Percentiles rank a stretch among this genome's conserved stretches.
Conservation (phyloP, 2,329 filamentous ascomycete genomes). For the Xylaria hypoxylon region DNA sequence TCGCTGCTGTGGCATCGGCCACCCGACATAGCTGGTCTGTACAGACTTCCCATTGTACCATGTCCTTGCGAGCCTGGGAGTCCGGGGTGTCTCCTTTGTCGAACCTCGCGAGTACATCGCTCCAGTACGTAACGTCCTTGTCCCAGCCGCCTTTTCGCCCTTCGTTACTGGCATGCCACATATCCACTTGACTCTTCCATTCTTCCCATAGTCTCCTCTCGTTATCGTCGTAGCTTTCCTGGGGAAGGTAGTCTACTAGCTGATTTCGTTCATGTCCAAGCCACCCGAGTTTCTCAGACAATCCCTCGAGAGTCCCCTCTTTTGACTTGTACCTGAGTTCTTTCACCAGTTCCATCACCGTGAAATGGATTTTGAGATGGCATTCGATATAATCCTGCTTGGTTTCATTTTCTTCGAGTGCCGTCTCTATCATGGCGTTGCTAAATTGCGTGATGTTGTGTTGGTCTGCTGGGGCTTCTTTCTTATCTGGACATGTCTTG, state of each 20-base stretch:
- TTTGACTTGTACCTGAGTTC: constrained; percentile 17
- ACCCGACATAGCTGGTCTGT: constrained; percentile 13
- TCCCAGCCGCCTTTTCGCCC: constrained; percentile 16
- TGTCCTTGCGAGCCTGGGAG: constrained; percentile 6
- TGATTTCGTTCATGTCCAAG: constrained; percentile 23
- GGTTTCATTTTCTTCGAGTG: neutral
- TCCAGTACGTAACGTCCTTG: constrained; percentile 26
- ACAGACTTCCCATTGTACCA: constrained; percentile 23
- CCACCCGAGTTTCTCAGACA: constrained; percentile 19
- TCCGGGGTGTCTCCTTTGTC: constrained; percentile 19
- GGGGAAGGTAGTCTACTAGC: constrained; percentile 17
- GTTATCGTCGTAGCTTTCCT: constrained; percentile 19
- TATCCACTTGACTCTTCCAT: constrained; percentile 26
- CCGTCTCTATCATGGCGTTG: neutral
- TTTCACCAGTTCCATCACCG: constrained; percentile 19
- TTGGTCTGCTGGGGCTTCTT: neutral
- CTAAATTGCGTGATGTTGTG: neutral
- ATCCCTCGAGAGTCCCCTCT: constrained; percentile 15
- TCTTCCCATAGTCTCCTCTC: constrained; percentile 24
- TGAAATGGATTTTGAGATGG: constrained; percentile 20
- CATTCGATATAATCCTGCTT: constrained; percentile 3
- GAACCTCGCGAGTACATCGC: constrained; percentile 17
- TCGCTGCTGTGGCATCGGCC: constrained; percentile 15
- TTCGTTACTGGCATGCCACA: constrained; percentile 26
- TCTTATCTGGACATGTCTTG: neutral